Evolutionary conservation across 2,329 filamentous ascomycete genomes (phyloP), one percentile per base, ranked within the genome.

Genomic region (Aspergillaceae sp.): DNA sequence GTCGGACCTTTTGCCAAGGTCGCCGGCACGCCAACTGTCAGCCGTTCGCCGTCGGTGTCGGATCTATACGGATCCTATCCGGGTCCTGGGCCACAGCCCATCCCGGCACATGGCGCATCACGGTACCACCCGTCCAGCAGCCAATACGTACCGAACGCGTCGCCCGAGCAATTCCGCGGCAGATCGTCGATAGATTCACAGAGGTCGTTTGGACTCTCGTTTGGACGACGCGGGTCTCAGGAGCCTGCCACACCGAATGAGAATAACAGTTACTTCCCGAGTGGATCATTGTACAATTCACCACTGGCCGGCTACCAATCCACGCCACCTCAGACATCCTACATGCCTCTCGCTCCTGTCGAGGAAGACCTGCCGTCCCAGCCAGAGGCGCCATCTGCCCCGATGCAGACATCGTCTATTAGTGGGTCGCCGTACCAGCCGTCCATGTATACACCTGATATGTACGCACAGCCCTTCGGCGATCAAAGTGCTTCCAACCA

Each of bases 1-100:
- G 67, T 77, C 44, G 87, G 89, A 0, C 89, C 88, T 1, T 97
- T 98, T 64, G 84, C 86, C 5, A 84, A 84, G 45, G 80, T 96
- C 44, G 76, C 85, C 29, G 80, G 84, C 29, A 86, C 85, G 2
- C 85, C 86, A 5, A 84, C 79, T 2, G 78, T 89, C 49, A 89
- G 85, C 60, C 78, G 85, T 37, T 81, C 84, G 2, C 82, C 85
- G 3, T 92, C 86, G 4, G 76, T 74, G 10, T 80, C 87, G 40
- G 90, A 96, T 54, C 68, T 86, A 4, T 94, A 92, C 61, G 83
- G 82, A 7, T 69, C 74, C 4, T 80, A 77, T 57, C 67, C 69
- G 36, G 62, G 62, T 48, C 54, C 59, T 47, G 60, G 55, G 48
- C 64, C 53, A 5, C 63, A 61, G 42, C 57, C 61, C 44, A 63